phyloP scores from a whole-genome alignment of 345 rosid genomes.

The Acer negundo region DNA sequence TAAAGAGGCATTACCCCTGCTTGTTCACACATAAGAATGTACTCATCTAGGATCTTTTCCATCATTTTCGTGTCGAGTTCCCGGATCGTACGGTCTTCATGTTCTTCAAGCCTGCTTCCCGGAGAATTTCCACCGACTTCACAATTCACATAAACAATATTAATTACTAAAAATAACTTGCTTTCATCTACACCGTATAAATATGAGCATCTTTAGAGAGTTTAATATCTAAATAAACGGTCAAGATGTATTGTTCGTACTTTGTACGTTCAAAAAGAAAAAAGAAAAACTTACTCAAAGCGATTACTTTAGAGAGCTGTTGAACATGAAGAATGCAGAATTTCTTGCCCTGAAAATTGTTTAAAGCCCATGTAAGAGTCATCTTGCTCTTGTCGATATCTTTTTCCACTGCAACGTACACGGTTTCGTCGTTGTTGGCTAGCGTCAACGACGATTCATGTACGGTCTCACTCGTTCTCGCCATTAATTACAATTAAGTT shows the following conservation, averaged over 20 bases:
- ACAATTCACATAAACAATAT: constrained; percentile 7
- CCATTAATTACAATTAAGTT: not conserved
- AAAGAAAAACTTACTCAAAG: constrained; percentile 12
- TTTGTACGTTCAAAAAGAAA: too few species aligned
- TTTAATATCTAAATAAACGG: too few species aligned
- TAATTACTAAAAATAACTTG: too few species aligned
- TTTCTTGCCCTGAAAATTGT: constrained; percentile 38
- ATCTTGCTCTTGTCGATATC: constrained; percentile 46
- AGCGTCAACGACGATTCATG: constrained; percentile 28
- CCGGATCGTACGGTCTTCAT: constrained; percentile 19
- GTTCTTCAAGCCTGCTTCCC: constrained; percentile 7
- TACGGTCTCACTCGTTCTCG: constrained; percentile 15
- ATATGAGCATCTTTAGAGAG: too few species aligned
- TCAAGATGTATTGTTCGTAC: too few species aligned
- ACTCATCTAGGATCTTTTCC: constrained; percentile 33
- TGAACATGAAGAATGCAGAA: constrained; percentile 47
- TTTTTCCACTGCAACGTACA: constrained; percentile 64
- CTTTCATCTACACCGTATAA: not conserved
- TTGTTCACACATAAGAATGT: constrained; percentile 29
- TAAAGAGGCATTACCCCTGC: constrained; percentile 22
- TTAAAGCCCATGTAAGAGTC: constrained; percentile 57
- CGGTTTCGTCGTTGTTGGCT: constrained; percentile 36
- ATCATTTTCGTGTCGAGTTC: constrained; percentile 28
- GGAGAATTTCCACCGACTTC: constrained; percentile 16
- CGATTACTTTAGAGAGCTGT: constrained; percentile 18